These are phyloP conservation scores for Tylopilus felleus DNA, from an alignment of 768 basidiomycete genomes.

Conservation along the genomic window DNA sequence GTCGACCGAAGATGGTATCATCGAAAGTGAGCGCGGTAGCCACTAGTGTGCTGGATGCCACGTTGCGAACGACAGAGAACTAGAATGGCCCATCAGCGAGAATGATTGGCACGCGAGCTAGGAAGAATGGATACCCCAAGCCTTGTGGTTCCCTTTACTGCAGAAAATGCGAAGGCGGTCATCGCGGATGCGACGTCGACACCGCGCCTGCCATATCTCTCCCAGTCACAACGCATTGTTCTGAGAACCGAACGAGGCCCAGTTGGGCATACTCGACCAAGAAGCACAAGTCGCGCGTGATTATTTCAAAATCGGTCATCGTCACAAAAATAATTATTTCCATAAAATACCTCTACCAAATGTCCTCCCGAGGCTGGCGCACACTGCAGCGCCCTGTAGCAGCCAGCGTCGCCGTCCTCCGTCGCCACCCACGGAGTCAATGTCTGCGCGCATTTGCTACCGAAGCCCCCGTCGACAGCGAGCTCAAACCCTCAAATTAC, in stretches of 20 bases:
- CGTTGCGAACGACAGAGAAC: conserved; percentile 66
- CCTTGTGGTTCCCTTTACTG: conserved; percentile 63
- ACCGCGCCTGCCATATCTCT: conserved; percentile 49
- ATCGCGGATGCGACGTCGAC: conserved; percentile 66
- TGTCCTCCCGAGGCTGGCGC: conserved; percentile 21
- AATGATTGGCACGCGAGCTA: conserved; percentile 2
- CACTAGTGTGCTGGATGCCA: conserved; percentile 57
- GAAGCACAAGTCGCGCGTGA: conserved; percentile 17
- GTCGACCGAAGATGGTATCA: conserved; percentile 62
- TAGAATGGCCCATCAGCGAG: conserved; percentile 29
- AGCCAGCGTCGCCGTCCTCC: neutral
- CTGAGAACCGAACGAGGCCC: neutral
- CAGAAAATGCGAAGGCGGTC: conserved; percentile 62
- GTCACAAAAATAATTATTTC: conserved; percentile 1
- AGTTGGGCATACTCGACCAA: conserved; percentile 17
- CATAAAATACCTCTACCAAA: conserved; percentile 11
- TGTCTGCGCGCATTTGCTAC: conserved; percentile 34
- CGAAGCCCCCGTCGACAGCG: conserved; percentile 21
- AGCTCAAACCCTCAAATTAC: conserved; percentile 65
- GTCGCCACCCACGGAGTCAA: neutral
- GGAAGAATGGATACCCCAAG: conserved; percentile 49
- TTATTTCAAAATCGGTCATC: conserved; percentile 3
- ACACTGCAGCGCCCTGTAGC: conserved; percentile 7
- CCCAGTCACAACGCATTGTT: conserved; percentile 36
- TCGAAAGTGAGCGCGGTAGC: conserved; percentile 61